A percentile compares a stretch with the other conserved stretches of the same genome.
Conservation (phyloP, 177 flowering plant species). For the Vitis hybrid region DNA sequence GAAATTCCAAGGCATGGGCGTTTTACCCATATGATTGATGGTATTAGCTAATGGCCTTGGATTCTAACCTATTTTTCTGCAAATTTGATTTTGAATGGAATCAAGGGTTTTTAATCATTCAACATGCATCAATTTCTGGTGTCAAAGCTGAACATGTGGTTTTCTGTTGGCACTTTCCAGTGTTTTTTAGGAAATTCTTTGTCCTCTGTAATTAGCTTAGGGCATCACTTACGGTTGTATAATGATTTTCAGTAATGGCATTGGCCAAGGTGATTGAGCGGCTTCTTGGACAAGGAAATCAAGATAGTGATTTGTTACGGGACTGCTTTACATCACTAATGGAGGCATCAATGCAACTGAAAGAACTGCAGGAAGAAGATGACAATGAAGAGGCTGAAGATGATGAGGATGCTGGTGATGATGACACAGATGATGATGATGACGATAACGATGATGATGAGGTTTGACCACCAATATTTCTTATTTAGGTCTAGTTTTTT, state of each 20-base stretch:
- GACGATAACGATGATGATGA: constrained; percentile 41
- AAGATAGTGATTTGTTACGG: constrained; percentile 21
- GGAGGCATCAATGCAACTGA: constrained; percentile 45
- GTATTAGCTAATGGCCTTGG: too few species aligned
- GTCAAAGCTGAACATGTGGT: too few species aligned
- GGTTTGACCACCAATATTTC: constrained; percentile 24
- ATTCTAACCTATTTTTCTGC: too few species aligned
- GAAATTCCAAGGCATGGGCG: too few species aligned
- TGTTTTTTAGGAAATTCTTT: background rate
- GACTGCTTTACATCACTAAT: constrained; percentile 49
- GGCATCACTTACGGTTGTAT: background rate
- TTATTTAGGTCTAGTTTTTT: background rate
- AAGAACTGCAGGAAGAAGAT: constrained; percentile 42
- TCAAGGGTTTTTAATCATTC: too few species aligned
- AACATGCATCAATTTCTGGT: too few species aligned
- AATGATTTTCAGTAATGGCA: constrained; percentile 42
- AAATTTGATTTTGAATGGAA: too few species aligned
- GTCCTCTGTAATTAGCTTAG: background rate
- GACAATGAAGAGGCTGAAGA: constrained; percentile 31
- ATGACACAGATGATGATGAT: constrained; percentile 30
- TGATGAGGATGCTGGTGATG: constrained; percentile 24
- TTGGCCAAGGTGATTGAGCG: constrained; percentile 48
- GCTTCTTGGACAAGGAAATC: constrained; percentile 27
- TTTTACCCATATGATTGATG: too few species aligned
- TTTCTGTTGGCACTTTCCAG: too few species aligned